Conservation (phyloP, 805 yeast genomes). For the Teunomyces pallodes region DNA sequence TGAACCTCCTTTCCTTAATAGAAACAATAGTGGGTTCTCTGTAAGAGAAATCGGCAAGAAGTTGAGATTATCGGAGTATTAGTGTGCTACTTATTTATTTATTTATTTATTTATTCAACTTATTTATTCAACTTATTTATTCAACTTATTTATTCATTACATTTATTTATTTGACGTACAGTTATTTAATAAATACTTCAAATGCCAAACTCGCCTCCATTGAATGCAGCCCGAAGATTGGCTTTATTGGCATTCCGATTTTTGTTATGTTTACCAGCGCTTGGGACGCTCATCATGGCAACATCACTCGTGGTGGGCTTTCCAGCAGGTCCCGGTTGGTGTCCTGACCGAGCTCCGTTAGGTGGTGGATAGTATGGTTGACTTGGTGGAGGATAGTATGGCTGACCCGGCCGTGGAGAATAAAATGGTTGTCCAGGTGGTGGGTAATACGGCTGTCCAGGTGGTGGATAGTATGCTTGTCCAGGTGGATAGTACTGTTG, state of each 20-base stretch:
- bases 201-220: constrained; percentile 68
- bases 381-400: constrained; percentile 7
- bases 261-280: constrained; percentile 35
- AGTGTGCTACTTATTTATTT: constrained; percentile 8
- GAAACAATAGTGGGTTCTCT: constrained; percentile 38
- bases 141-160: constrained; percentile 1
- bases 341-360: constrained; percentile 5
- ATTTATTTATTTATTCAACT: background rate
- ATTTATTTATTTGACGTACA: background rate
- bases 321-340: constrained; percentile 1
- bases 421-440: constrained; percentile 16
- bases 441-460: constrained; percentile 8
- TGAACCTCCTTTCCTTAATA: constrained; percentile 47
- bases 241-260: constrained; percentile 50
- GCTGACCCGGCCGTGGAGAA: constrained; percentile 13
- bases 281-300: constrained; percentile 49
- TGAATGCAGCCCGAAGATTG: constrained; percentile 59
- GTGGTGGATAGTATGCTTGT: constrained; percentile 11
- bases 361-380: constrained; percentile 14
- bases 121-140: constrained; percentile 9
- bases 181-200: constrained; percentile 19
- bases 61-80: constrained; percentile 62
- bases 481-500: constrained; percentile 10
- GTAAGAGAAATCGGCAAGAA: constrained; percentile 63
- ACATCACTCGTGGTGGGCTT: constrained; percentile 38